Percentiles rank a stretch among this genome's conserved stretches.
phyloP scores from a whole-genome alignment of 306 rosid genomes.

The Pterocarpus macrocarpus region DNA sequence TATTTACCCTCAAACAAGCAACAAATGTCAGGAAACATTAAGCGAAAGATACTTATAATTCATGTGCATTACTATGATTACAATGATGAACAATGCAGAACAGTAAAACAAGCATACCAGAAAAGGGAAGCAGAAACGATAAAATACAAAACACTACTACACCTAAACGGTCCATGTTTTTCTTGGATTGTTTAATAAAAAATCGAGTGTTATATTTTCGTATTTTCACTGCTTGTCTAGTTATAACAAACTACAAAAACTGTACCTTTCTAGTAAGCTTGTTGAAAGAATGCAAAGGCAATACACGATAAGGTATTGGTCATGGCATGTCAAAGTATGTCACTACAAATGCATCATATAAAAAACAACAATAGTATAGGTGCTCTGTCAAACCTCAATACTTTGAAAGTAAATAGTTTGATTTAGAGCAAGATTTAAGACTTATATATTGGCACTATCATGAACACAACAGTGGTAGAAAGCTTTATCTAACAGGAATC shows the following conservation, averaged over 20 bases:
- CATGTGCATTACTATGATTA: neutral
- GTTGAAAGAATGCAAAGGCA: constrained; percentile 21
- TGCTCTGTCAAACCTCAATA: neutral
- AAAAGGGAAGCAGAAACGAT: constrained; percentile 17
- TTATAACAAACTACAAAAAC: neutral
- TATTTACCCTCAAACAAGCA: constrained; percentile 27
- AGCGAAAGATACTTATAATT: constrained; percentile 8
- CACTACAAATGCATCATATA: constrained; percentile 9
- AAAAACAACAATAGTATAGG: neutral
- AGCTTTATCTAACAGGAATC: constrained; percentile 2
- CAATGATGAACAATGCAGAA: constrained; percentile 9
- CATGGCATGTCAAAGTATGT: neutral
- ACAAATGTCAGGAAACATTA: constrained; percentile 10
- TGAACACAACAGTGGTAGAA: neutral
- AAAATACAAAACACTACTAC: neutral
- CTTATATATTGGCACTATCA: neutral
- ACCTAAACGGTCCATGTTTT: neutral
- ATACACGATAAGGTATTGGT: neutral
- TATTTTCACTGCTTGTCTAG: neutral
- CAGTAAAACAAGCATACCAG: constrained; percentile 17
- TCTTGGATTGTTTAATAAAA: neutral
- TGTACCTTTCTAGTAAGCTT: neutral
- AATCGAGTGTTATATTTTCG: neutral
- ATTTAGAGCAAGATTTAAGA: neutral
- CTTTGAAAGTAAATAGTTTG: neutral